Conservation (phyloP, 164 flowering plant species). For the Akebia trifoliata region DNA sequence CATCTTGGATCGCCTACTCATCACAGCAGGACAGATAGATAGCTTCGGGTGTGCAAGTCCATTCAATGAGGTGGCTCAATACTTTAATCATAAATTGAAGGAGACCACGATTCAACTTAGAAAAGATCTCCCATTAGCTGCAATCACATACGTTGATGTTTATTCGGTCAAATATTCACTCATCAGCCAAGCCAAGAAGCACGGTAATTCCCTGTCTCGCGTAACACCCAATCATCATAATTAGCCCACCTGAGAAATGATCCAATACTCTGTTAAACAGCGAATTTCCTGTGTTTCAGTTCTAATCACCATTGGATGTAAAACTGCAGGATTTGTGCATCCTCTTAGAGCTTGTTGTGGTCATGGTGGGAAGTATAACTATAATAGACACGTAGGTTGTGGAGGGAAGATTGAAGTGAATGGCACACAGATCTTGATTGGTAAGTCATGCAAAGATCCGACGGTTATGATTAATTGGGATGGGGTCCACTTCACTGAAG, state of each 20-base stretch:
- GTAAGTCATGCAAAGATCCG: conserved; percentile 55
- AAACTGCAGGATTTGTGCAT: conserved; percentile 45
- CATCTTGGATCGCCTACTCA: conserved; percentile 21
- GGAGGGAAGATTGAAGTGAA: conserved; percentile 39
- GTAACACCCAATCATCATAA: neutral
- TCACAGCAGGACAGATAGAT: conserved; percentile 32
- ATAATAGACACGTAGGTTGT: conserved; percentile 45
- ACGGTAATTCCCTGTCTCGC: conserved; percentile 24
- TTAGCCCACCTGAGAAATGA: too few species aligned
- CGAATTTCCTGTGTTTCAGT: neutral
- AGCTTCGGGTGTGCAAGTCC: conserved; percentile 42
- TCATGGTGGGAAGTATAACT: conserved; percentile 81
- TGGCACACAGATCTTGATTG: conserved; percentile 45
- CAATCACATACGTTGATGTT: conserved; percentile 49
- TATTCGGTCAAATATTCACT: conserved; percentile 47
- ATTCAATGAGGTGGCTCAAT: conserved; percentile 39
- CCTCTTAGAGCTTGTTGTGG: conserved; percentile 72
- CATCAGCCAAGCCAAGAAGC: conserved; percentile 34
- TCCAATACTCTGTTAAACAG: neutral
- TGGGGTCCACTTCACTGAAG: conserved; percentile 76
- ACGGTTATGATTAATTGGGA: conserved; percentile 59
- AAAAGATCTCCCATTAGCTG: conserved; percentile 32
- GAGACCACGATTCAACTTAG: conserved; percentile 33
- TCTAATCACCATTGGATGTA: neutral
- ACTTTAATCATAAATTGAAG: conserved; percentile 37